Conservation (phyloP, 2,329 filamentous ascomycete genomes). For the Xylariaceae sp. region DNA sequence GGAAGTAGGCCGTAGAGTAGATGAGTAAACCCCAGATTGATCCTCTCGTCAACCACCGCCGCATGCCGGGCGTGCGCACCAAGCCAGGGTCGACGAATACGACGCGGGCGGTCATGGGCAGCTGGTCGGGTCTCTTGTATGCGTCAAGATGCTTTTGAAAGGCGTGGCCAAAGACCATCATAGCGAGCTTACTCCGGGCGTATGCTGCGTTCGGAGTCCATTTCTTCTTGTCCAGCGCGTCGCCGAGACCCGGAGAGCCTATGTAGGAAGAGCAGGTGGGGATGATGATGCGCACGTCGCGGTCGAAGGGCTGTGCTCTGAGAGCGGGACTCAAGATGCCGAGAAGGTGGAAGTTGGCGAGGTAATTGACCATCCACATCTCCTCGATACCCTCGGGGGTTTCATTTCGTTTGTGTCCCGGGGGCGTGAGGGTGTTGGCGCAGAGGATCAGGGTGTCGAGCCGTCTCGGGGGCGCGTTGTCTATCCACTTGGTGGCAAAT, state of each 20-base stretch:
- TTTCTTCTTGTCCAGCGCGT: conserved; percentile 44
- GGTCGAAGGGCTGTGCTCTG: conserved; percentile 84
- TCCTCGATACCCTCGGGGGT: conserved; percentile 80
- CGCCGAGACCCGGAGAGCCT: conserved; percentile 62
- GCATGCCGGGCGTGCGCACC: conserved; percentile 79
- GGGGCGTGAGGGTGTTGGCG: conserved; percentile 71
- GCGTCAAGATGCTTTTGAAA: conserved; percentile 89
- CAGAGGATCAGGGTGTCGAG: conserved; percentile 90
- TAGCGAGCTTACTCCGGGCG: conserved; percentile 67
- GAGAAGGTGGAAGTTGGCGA: conserved; percentile 92
- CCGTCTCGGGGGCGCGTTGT: conserved; percentile 83
- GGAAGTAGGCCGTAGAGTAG: conserved; percentile 73
- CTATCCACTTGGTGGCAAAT: conserved; percentile 97
- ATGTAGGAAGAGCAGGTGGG: conserved; percentile 88
- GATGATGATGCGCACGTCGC: conserved; percentile 86
- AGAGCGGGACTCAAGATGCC: conserved; percentile 88
- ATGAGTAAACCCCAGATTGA: conserved; percentile 73
- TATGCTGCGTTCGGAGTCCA: conserved; percentile 58
- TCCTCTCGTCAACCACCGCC: conserved; percentile 81
- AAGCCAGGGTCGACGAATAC: conserved; percentile 84
- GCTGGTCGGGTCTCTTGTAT: conserved; percentile 77
- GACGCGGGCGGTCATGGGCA: conserved; percentile 78
- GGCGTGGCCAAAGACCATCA: conserved; percentile 84
- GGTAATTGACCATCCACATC: conserved; percentile 92
- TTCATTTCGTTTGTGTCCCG: conserved; percentile 53